Base-by-base conservation (phyloP, 1,284 basidiomycete species). In the Rhodotorula sp. region DNA sequence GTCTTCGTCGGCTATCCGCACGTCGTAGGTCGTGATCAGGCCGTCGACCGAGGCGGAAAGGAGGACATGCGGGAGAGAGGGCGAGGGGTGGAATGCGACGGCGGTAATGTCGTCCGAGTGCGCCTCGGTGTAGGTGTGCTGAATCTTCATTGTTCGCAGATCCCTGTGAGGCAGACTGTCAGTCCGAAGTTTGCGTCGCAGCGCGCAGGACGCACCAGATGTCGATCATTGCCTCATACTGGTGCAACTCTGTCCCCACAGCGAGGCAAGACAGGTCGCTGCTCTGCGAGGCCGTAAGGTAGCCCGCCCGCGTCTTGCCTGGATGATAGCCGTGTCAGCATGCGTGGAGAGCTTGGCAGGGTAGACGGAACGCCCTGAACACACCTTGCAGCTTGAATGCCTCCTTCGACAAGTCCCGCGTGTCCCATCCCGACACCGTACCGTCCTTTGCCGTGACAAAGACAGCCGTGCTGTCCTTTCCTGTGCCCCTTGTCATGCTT, bases 91-190 rank as follows among this genome's bases (percentile, higher is more conserved):
- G 59, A 84, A 81, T 10, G 81, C 79, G 25, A 84, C 81, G 52
- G 82, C 78, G 25, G 84, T 85, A 70, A 85, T 82, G 72, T 84
- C 84, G 80, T 85, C 84, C 25, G 83, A 83, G 71, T 85, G 84
- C 17, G 84, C 82, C 12, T 84, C 82, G 12, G 81, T 78, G 74
- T 85, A 84, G 8, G 79, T 72, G 74, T 83, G 83, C 2, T 82
- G 74, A 1, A 83, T 80, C 25, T 78, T 56, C 27, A 78, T 74
- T 25, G 81, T 79, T 23, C 83, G 80, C 17, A 79, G 79, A 68
- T 84, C 83, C 81, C 82, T 83, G 64, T 10, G 5, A 0, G 17
- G 7, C 42, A 16, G 4, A 14, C 2, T 21, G 7, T 7, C 45
- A 23, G 19, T 34, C 16, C 34, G 17, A 7, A 12, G 49, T 7